Evolutionary conservation across 305 asterid species (phyloP), one percentile per base, ranked within the genome.

Genomic region (Petunia hybrid): DNA sequence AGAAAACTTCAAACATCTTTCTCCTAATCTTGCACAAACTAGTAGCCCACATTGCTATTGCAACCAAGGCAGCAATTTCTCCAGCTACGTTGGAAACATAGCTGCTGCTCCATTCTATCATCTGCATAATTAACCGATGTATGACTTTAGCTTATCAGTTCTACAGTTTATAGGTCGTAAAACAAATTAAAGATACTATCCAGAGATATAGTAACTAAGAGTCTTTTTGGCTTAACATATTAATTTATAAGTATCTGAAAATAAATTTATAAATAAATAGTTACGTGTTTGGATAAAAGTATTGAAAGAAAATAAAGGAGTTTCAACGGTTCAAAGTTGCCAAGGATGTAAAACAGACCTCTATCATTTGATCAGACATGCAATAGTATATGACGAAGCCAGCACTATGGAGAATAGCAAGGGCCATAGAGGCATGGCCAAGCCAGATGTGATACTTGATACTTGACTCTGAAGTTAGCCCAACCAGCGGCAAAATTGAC

Each of bases 381-480:
- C 80, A 88, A 88, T 90, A 87, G 51, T 64, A 87, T 80, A 89
- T 83, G 71, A 86, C 35, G 63, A 82, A 89, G 10, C 90, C 88
- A 4, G 83, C 59, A 74, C 84, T 84, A 57, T 87, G 90, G 42
- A 81, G 84, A 71, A 89, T 70, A 38, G 86, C 88, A 36, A 89
- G 90, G 40, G 84, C 45, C 65, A 61, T 85, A 2, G 88, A 85
- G 41, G 80, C 6, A 79, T 89, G 91, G 1, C 90, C 91, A 5
- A 89, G 86, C 90, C 91, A 89, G 56, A 89, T 87, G 67, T 89
- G 91, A 84, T 89, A 89, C 59, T 89, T 89, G 83, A 89, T 77
- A 71, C 87, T 85, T 4, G 91, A 87, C 16, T 89, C 90, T 2
- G 91, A 89, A 40, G 90, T 89, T 22, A 89, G 88, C 38, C 90